Base-by-base conservation (phyloP, 768 basidiomycete species). In the Leucosporidium creatinivorum region DNA sequence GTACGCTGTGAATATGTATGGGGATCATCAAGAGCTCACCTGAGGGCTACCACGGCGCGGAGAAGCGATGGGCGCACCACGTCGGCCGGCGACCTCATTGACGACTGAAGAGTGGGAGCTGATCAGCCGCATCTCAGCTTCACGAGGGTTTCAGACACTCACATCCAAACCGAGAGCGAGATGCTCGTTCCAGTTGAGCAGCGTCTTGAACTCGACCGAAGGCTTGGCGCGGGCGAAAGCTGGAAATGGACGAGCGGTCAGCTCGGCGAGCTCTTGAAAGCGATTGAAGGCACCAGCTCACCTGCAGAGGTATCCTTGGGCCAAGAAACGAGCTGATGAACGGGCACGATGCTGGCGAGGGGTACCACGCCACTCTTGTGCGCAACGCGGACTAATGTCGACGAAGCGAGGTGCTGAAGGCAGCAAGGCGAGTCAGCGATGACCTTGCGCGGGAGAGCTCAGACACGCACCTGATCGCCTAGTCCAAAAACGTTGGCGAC, bases 1-100 rank as follows among this genome's bases (percentile, higher is more conserved):
- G 26, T 8, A 47, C 10, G 13, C 8, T n/a, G 23, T 3, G 15
- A 54, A 19, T 2, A n/a, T 25, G 5, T 36, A 33, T 15, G 2
- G 31, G 23, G 8, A 10, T 44, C 15, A 10, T 0, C 12, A 0
- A 17, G 18, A 30, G 58, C 21, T 26, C 4, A 75, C 77, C 74
- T 58, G 66, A 76, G 72, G 70, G 67, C 75, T 69, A 52, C 72
- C 59, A 73, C 65, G 18, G 75, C 73, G 6, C 58, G 33, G 13
- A 78, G 63, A 3, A 73, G 60, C 0, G 67, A 65, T 0, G 78
- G 78, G 6, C 70, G 68, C 57, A 76, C 76, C 36, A 79, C 58
- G 33, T 72, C 72, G 12, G 76, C 77, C 2, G 77, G 71, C 3
- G 75, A 75, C 1, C 47, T 30, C 3, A 25, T 31, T 10, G 33